These are phyloP conservation scores for Alternaria conjuncta DNA, from an alignment of 2,329 filamentous ascomycete species.

Conservation along the genomic window DNA sequence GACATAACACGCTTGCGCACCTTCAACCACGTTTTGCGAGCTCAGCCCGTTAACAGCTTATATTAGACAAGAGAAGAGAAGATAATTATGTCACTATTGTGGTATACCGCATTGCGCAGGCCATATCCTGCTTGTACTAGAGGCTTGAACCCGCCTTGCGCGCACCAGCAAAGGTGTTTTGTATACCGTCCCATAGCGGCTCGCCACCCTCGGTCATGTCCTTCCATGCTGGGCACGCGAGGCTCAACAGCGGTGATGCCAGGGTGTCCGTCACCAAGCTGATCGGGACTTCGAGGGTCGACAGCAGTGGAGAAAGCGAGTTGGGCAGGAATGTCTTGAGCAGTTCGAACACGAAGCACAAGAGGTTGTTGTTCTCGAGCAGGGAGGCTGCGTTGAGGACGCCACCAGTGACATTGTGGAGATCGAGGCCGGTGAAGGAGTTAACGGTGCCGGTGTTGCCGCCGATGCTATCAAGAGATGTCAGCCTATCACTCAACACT, in stretches of 20 bases:
- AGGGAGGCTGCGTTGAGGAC: conserved; percentile 32
- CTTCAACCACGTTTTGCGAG: not conserved
- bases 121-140: not conserved
- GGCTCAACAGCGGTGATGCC: conserved; percentile 25
- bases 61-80: not conserved
- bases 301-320: conserved; percentile 37
- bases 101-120: not conserved
- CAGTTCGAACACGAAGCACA: conserved; percentile 47
- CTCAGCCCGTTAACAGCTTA: not conserved
- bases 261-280: conserved; percentile 26
- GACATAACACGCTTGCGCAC: not conserved
- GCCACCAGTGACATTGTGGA: conserved; percentile 32
- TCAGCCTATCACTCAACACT: not conserved
- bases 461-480: conserved; percentile 47
- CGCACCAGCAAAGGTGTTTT: conserved; percentile 17
- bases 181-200: conserved; percentile 26
- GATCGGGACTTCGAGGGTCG: conserved; percentile 30
- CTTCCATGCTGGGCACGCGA: conserved; percentile 33
- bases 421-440: conserved; percentile 56
- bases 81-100: not conserved
- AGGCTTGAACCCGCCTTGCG: conserved; percentile 12
- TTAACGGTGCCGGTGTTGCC: conserved; percentile 61
- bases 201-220: conserved; percentile 24
- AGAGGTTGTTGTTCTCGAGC: conserved; percentile 49
- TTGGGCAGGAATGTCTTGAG: conserved; percentile 45